Evolutionary conservation across 1,139 yeast species (phyloP), one percentile per base, ranked within the genome.

Genomic region (Candida gigantensis): DNA sequence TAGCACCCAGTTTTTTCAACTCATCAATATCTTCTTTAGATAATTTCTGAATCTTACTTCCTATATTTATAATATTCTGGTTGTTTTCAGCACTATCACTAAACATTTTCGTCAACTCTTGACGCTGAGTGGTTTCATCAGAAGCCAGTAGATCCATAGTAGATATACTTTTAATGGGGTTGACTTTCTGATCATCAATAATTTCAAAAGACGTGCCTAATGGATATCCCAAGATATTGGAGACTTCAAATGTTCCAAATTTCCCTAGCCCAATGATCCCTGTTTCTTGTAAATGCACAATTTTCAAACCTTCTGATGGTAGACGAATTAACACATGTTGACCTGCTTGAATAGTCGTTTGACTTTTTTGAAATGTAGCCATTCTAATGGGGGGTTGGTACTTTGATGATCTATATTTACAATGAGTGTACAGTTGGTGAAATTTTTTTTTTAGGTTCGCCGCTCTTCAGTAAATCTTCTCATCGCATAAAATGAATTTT

Each of bases 141-240:
- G 36, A 13, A 24, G 58, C 70, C 11, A 46, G 58, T 4, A 57
- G 59, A 9, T 57, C 62, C 2, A 55, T 56, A 13, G 50, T 57
- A 45, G 61, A 52, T 35, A 70, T 54, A 24, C 66, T 60, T 37
- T 64, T 62, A 31, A 79, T 72, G 2, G 84, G 77, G 34, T 59
- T 60, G 6, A 81, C 79, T 18, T 67, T 63, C 41, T 68, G 65
- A 42, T 78, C 81, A 33, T 79, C 85, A 20, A 72, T 55, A 28
- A 92, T 84, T 56, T 92, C 97, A 61, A 92, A 92, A 0, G 95
- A 80, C 50, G 85, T 90, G 1, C 98, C 98, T 50, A 78, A 84
- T 4, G 92, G 85, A 51, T 72, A 82, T 2, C 96, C 97, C 24
- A 92, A 55, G 11, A 92, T 74, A 39, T 79, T 84, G 47, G 82